Conservation (phyloP, 225 moss, liverwort and hornwort genomes). For the Bryum argenteum region DNA sequence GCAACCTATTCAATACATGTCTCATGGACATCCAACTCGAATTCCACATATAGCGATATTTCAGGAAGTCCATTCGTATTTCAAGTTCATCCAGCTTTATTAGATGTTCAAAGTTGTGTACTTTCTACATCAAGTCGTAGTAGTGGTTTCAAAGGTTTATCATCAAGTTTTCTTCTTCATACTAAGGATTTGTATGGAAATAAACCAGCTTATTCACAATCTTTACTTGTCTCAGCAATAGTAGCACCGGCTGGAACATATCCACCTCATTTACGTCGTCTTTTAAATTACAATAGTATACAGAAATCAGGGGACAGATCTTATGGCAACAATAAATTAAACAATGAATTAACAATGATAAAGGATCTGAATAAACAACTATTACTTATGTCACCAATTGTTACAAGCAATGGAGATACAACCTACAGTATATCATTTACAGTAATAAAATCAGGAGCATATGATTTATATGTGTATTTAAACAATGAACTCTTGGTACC, state of each 20-base stretch:
- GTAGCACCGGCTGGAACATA: slow-evolving; percentile 27
- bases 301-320: background rate
- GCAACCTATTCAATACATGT: slow-evolving; percentile 19
- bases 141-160: slow-evolving; percentile 30
- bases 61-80: slow-evolving; percentile 47
- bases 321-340: background rate
- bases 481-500: slow-evolving; percentile 38
- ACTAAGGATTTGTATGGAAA: slow-evolving; percentile 56
- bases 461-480: slow-evolving; percentile 55
- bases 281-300: background rate
- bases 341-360: background rate
- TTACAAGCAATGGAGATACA: slow-evolving; percentile 47
- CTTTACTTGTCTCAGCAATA: slow-evolving; percentile 36
- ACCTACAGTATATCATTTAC: slow-evolving; percentile 51
- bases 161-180: slow-evolving; percentile 44
- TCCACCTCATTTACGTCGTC: slow-evolving; percentile 1
- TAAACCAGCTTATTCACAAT: slow-evolving; percentile 35
- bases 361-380: background rate
- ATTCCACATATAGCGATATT: slow-evolving; percentile 23
- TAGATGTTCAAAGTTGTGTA: slow-evolving; percentile 39
- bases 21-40: slow-evolving; percentile 20
- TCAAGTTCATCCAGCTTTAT: slow-evolving; percentile 31
- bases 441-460: slow-evolving; percentile 34
- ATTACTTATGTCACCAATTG: slow-evolving; percentile 28
- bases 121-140: slow-evolving; percentile 31